These are phyloP conservation scores for Datisca glomerata DNA, from an alignment of 306 rosid genomes.

Conservation along the genomic window DNA sequence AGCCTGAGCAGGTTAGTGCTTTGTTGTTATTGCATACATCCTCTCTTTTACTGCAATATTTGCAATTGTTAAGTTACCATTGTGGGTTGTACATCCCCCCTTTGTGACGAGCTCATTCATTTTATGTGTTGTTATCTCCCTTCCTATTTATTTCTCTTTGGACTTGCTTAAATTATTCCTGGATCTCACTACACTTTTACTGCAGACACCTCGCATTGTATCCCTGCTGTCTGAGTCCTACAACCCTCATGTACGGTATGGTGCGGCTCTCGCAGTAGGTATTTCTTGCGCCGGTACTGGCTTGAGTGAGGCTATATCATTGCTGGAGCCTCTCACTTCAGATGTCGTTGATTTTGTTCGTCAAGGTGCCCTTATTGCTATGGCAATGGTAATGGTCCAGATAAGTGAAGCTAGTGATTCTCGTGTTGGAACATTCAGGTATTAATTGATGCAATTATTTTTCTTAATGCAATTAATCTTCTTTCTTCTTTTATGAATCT, in stretches of 20 bases:
- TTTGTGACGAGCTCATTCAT: too few relatives aligned
- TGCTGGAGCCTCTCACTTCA: constrained; percentile 91
- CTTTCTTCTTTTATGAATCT: neutral
- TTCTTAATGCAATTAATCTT: neutral
- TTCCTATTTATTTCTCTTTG: too few relatives aligned
- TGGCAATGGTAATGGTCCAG: constrained; percentile 99
- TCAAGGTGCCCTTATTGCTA: constrained; percentile 97
- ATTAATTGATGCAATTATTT: constrained; percentile 1
- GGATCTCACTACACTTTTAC: constrained; percentile 9
- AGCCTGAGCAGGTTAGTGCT: constrained; percentile 88
- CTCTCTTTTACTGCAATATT: neutral
- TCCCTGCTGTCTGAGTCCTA: constrained; percentile 91
- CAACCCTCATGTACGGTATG: constrained; percentile 96
- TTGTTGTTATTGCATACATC: neutral
- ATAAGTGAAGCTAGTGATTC: constrained; percentile 93
- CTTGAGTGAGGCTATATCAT: constrained; percentile 91
- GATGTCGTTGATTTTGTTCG: constrained; percentile 98
- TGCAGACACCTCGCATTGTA: constrained; percentile 93
- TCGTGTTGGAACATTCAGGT: constrained; percentile 95
- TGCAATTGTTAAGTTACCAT: too few relatives aligned
- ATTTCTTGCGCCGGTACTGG: constrained; percentile 99
- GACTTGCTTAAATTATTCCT: too few relatives aligned
- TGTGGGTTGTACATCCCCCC: too few relatives aligned
- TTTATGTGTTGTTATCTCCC: too few relatives aligned
- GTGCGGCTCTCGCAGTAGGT: constrained; percentile 98